These are phyloP conservation scores for Colletotrichum lentis DNA, from an alignment of 2,329 filamentous ascomycete genomes.

Conservation along the genomic window DNA sequence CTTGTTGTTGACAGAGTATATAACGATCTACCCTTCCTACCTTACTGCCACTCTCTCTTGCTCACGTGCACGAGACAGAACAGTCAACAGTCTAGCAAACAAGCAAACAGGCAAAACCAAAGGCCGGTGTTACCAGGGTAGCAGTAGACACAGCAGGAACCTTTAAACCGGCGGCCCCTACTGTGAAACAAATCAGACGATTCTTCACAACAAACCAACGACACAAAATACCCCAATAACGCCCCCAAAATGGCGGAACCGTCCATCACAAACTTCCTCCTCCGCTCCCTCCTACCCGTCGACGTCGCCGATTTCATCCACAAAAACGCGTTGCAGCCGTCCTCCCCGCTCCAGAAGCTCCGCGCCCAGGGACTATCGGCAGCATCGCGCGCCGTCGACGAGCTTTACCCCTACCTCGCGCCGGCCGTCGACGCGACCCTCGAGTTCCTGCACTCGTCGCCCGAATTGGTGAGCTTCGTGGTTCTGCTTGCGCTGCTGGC, in stretches of 20 bases:
- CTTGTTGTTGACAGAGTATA: neutral
- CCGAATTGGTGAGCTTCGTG: conserved; percentile 55
- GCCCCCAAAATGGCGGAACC: conserved; percentile 45
- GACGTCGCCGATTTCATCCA: conserved; percentile 55
- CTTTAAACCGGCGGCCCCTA: neutral
- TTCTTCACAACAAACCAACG: neutral
- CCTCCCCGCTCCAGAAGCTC: conserved; percentile 55
- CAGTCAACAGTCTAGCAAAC: neutral
- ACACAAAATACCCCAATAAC: neutral
- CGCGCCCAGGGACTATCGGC: conserved; percentile 47
- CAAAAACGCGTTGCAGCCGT: conserved; percentile 57
- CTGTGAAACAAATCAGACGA: neutral
- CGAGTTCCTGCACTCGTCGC: conserved; percentile 48
- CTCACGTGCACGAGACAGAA: neutral
- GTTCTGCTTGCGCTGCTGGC: conserved; percentile 64
- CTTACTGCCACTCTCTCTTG: neutral
- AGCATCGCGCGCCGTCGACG: conserved; percentile 43
- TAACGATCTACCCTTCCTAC: neutral
- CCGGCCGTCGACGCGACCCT: conserved; percentile 54
- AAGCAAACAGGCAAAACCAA: neutral
- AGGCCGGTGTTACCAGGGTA: neutral
- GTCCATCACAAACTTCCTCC: conserved; percentile 45
- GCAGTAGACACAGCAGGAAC: neutral
- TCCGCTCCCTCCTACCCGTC: conserved; percentile 56
- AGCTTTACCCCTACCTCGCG: conserved; percentile 53